These are phyloP conservation scores for Basidiobolus meristosporus DNA, from an alignment of 371 early-diverging fungal species.

Conservation along the genomic window DNA sequence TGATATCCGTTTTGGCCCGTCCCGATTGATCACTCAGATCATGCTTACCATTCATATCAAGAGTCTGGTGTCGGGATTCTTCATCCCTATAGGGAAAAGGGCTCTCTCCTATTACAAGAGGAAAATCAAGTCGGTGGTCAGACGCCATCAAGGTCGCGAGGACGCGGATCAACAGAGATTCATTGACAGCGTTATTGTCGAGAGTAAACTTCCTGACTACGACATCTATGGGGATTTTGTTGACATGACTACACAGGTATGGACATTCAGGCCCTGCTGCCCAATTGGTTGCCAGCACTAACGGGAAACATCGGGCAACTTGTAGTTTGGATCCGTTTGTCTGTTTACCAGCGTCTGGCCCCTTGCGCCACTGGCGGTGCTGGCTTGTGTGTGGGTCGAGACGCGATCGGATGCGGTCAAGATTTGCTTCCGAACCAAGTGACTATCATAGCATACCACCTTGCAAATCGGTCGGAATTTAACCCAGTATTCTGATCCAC, in stretches of 20 bases:
- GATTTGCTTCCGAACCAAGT: constrained; percentile 53
- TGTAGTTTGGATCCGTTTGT: constrained; percentile 39
- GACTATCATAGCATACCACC: constrained; percentile 14
- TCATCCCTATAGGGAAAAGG: no score
- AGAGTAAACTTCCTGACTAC: constrained; percentile 52
- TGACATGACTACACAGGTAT: constrained; percentile 78
- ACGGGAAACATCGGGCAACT: not conserved
- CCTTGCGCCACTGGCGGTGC: constrained; percentile 50
- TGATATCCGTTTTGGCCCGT: constrained; percentile 20
- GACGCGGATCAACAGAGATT: no score
- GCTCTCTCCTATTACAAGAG: not conserved
- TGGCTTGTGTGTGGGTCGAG: constrained; percentile 76
- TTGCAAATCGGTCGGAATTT: not conserved
- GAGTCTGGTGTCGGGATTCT: no score
- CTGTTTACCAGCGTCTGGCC: constrained; percentile 75
- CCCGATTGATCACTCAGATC: constrained; percentile 38
- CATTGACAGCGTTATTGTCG: no score
- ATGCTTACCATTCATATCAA: no score
- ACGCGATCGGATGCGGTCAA: constrained; percentile 75
- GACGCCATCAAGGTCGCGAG: no score
- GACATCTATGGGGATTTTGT: constrained; percentile 73
- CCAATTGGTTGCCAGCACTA: not conserved
- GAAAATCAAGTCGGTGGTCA: no score
- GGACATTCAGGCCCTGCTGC: no score
- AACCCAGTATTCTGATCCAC: not conserved